These are phyloP conservation scores for Arbutus unedo DNA, from an alignment of 148 eudicot species.

Conservation along the genomic window DNA sequence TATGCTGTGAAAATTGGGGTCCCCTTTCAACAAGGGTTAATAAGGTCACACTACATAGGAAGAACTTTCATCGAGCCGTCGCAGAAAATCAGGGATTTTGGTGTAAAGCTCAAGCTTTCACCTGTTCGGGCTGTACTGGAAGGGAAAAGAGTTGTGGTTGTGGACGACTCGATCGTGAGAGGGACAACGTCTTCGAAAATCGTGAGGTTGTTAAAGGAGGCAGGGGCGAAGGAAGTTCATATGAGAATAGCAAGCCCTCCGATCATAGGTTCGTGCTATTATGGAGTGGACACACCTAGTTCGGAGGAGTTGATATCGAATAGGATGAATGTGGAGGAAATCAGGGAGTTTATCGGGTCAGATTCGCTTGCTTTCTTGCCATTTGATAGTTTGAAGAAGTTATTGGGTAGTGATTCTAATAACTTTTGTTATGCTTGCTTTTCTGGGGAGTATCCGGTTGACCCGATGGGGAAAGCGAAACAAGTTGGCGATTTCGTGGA, in stretches of 20 bases:
- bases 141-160: constrained; percentile 90
- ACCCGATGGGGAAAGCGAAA: constrained; percentile 57
- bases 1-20: constrained; percentile 65
- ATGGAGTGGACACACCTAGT: constrained; percentile 91
- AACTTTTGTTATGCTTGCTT: constrained; percentile 85
- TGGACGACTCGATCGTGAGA: constrained; percentile 87
- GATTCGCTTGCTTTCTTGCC: constrained; percentile 81
- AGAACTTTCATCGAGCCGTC: constrained; percentile 87
- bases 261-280: constrained; percentile 71
- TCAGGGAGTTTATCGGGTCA: constrained; percentile 50
- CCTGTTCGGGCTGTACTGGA: constrained; percentile 59
- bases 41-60: constrained; percentile 82
- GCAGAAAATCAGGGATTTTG: constrained; percentile 78
- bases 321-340: constrained; percentile 61
- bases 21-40: constrained; percentile 74
- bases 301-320: constrained; percentile 82
- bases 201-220: constrained; percentile 74
- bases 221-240: constrained; percentile 66
- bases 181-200: constrained; percentile 88
- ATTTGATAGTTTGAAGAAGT: constrained; percentile 50
- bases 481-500: constrained; percentile 53
- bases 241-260: constrained; percentile 87
- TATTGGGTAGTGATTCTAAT: constrained; percentile 49
- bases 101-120: constrained; percentile 73
- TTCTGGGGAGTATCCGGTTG: constrained; percentile 72